phyloP scores from a whole-genome alignment of 805 yeast species.

The Priceomyces carsonii region DNA sequence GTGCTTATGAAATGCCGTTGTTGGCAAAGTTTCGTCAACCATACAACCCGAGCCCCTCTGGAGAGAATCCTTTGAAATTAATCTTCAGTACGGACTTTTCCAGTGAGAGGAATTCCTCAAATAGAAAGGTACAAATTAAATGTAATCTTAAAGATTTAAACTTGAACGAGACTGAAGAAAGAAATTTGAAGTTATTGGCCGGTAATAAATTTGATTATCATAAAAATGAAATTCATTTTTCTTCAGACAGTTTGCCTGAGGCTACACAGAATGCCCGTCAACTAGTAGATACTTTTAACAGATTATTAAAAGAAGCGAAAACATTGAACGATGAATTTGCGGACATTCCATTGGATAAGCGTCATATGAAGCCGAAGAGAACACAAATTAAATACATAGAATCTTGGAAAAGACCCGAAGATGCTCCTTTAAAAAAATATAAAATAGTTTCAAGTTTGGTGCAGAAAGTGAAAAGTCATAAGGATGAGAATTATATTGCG shows the following conservation, averaged over 20 bases:
- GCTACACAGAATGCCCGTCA: constrained; percentile 85
- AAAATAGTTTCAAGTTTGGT: constrained; percentile 33
- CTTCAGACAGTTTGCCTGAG: constrained; percentile 65
- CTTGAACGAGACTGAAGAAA: constrained; percentile 53
- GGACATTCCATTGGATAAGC: constrained; percentile 80
- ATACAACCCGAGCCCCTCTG: constrained; percentile 51
- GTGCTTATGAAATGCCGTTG: constrained; percentile 91
- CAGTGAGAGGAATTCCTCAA: constrained; percentile 71
- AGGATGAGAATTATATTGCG: constrained; percentile 33
- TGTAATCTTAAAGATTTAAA: constrained; percentile 56
- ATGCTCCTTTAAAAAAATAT: constrained; percentile 56
- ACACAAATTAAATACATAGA: constrained; percentile 62
- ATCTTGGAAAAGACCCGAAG: constrained; percentile 69
- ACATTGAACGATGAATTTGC: constrained; percentile 62
- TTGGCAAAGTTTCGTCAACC: constrained; percentile 73
- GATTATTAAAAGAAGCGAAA: constrained; percentile 64
- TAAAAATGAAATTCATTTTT: constrained; percentile 61
- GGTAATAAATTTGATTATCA: constrained; percentile 72
- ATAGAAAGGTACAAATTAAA: constrained; percentile 64
- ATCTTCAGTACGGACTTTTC: constrained; percentile 66
- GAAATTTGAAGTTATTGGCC: constrained; percentile 76
- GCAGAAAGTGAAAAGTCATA: constrained; percentile 29
- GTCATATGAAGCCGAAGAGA: constrained; percentile 56
- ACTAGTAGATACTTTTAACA: constrained; percentile 62
- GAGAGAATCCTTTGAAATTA: constrained; percentile 58